Base-by-base conservation (phyloP, 2,329 filamentous ascomycete species). In the Thelonectria discophora region DNA sequence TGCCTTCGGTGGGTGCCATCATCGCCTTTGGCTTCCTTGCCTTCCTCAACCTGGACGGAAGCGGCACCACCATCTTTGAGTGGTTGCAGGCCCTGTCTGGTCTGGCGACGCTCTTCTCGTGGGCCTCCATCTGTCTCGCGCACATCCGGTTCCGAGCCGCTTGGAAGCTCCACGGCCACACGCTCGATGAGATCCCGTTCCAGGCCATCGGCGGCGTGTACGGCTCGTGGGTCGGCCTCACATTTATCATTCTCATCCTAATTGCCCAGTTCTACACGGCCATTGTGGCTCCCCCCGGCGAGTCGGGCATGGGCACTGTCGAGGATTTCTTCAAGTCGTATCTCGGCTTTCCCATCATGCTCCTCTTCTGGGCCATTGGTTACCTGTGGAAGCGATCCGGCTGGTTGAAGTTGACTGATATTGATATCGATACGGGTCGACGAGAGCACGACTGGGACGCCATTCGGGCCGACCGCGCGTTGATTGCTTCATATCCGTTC, bases 341-440 rank as follows among this genome's bases (percentile, higher is more conserved):
- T 70, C 80, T 86, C 13, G 82, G 82, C n/a, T 66, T 83, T 4
- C 82, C 82, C 39, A 79, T 86, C 55, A 79, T 85, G 53, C 65
- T 85, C 18, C 55, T 77, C 62, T 86, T 87, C 74, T 87, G 83
- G 81, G 61, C 78, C 34, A 70, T 73, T 60, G 85, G 87, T 5
- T 90, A 83, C 72, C 24, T 85, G 60, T 90, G 87, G 88, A 90
- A 90, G 81, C 79, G 86, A 49, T 73, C 79, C 39, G 83, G 83
- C 11, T 90, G 86, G 85, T 76, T 88, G 60, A 80, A 74, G 40
- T 75, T 84, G 3, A 74, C 78, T 20, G 77, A 90, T 64, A 89
- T 91, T 64, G 88, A 91, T 69, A 81, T 90, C 58, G 88, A 90
- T 72, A 83, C 81, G 43, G 88, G 87, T 58, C 82, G 87, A 49